Conservation (phyloP, 1,284 basidiomycete genomes). For the Cutaneotrichosporon curvatum region DNA sequence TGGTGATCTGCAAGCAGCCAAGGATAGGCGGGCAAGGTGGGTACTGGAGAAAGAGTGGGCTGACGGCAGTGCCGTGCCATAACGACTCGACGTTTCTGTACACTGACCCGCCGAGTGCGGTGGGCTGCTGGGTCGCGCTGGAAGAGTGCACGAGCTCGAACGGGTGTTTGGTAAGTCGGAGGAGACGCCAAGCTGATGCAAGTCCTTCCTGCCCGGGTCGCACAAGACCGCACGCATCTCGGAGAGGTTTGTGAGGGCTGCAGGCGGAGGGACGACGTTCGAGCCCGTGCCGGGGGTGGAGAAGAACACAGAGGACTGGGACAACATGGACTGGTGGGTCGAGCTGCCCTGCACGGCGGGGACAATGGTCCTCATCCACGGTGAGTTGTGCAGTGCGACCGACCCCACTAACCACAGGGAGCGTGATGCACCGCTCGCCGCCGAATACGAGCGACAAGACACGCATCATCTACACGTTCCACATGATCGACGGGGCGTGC, state of each 20-base stretch:
- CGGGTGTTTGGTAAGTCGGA: slow-evolving; percentile 58
- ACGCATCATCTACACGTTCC: slow-evolving; percentile 88
- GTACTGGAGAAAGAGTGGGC: slow-evolving; percentile 5
- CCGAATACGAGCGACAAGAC: slow-evolving; percentile 62
- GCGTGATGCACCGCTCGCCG: slow-evolving; percentile 80
- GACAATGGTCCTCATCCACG: slow-evolving; percentile 75
- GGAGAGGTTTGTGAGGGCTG: slow-evolving; percentile 73
- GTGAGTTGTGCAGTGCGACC: slow-evolving; percentile 25
- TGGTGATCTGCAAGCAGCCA: slow-evolving; percentile 88
- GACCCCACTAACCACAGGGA: no score
- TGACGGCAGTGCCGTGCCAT: slow-evolving; percentile 52
- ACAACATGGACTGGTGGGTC: slow-evolving; percentile 56
- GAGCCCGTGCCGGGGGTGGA: slow-evolving; percentile 53
- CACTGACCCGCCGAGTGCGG: slow-evolving; percentile 79
- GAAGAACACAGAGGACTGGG: slow-evolving; percentile 50
- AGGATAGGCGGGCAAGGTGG: slow-evolving; percentile 79
- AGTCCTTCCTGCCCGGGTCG: slow-evolving; percentile 83
- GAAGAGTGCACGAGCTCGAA: slow-evolving; percentile 78
- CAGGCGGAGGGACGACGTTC: slow-evolving; percentile 65
- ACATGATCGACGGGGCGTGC: slow-evolving; percentile 53
- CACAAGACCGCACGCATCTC: slow-evolving; percentile 65
- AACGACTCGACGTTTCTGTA: slow-evolving; percentile 60
- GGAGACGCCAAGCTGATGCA: not conserved
- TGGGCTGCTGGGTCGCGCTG: slow-evolving; percentile 93
- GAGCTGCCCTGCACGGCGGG: slow-evolving; percentile 67